Evolutionary conservation across 768 basidiomycete species (phyloP).

Genomic region (Agaricus blazei): DNA sequence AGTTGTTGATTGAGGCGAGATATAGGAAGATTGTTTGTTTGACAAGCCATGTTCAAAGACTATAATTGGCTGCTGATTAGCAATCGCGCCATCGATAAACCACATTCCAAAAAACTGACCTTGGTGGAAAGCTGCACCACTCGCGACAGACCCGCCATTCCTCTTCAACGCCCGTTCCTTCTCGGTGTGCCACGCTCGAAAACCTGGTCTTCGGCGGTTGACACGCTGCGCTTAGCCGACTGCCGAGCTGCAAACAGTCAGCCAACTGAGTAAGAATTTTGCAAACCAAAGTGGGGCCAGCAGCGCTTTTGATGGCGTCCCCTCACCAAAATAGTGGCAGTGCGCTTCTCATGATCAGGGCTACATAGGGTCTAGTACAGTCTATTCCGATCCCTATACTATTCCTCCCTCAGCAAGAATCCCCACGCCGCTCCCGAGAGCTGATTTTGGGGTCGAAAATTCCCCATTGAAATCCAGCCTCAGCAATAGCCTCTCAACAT

Average conservation of each 20-base stretch:
- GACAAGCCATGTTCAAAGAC: conserved; percentile 24
- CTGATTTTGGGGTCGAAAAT: conserved; percentile 48
- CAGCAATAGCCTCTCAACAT: conserved; percentile 77
- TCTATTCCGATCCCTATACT: not conserved
- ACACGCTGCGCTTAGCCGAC: not conserved
- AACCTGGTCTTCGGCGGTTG: too few relatives aligned
- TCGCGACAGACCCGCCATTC: not conserved
- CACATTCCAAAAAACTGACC: not conserved
- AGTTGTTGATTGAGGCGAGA: conserved; percentile 61
- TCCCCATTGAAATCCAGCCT: conserved; percentile 83
- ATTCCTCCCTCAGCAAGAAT: conserved; percentile 39
- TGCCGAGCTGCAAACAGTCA: not conserved
- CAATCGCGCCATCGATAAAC: conserved; percentile 14
- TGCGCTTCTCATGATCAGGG: not conserved
- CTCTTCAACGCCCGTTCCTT: not conserved
- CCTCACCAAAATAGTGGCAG: not conserved
- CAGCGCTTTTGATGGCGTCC: not conserved
- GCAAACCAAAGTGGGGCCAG: not conserved
- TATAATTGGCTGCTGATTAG: conserved; percentile 11
- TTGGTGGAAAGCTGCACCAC: not conserved
- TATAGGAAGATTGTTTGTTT: conserved; percentile 31
- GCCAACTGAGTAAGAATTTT: not conserved
- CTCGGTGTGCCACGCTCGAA: too few relatives aligned
- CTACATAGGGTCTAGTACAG: not conserved
- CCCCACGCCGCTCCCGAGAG: conserved; percentile 23